A percentile compares a stretch with the other conserved stretches of the same genome.
These are phyloP conservation scores for Neofusicoccum sp. DNA, from an alignment of 2,329 filamentous ascomycete species.

Conservation along the genomic window DNA sequence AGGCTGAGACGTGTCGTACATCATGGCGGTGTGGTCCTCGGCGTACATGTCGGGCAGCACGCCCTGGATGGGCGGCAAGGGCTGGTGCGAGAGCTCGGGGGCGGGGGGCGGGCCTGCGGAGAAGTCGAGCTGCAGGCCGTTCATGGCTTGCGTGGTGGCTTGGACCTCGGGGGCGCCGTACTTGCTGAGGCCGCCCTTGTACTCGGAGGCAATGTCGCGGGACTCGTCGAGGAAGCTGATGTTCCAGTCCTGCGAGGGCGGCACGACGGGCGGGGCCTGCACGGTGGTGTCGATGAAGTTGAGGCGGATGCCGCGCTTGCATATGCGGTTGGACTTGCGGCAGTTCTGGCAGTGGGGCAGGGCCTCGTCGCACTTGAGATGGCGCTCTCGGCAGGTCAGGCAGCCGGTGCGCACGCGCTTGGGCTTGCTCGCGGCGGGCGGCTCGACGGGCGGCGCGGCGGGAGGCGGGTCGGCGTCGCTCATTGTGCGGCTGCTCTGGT, in stretches of 20 bases:
- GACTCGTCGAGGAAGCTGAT: constrained; percentile 87
- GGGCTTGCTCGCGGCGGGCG: constrained; percentile 56
- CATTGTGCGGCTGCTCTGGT: constrained; percentile 20
- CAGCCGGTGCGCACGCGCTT: constrained; percentile 87
- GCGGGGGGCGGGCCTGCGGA: constrained; percentile 26
- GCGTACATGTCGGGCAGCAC: constrained; percentile 48
- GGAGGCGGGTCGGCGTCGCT: constrained; percentile 19
- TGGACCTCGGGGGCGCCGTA: constrained; percentile 58
- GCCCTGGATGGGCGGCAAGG: constrained; percentile 52
- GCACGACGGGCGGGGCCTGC: constrained; percentile 63
- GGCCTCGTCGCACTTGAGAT: constrained; percentile 87
- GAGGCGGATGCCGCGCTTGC: constrained; percentile 79
- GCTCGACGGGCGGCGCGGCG: constrained; percentile 19
- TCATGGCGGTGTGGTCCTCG: constrained; percentile 42
- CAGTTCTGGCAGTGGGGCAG: constrained; percentile 71
- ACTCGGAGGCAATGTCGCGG: constrained; percentile 84
- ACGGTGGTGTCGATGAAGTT: constrained; percentile 89
- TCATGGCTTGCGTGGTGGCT: constrained; percentile 22
- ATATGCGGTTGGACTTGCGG: constrained; percentile 79
- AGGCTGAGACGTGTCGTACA: constrained; percentile 37
- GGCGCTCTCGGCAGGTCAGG: constrained; percentile 82
- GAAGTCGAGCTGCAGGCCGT: constrained; percentile 32
- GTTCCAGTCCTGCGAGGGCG: constrained; percentile 63
- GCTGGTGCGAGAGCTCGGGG: constrained; percentile 42
- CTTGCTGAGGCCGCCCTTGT: constrained; percentile 71